phyloP scores from a whole-genome alignment of 306 rosid species.

The Adenanthera pavonina region DNA sequence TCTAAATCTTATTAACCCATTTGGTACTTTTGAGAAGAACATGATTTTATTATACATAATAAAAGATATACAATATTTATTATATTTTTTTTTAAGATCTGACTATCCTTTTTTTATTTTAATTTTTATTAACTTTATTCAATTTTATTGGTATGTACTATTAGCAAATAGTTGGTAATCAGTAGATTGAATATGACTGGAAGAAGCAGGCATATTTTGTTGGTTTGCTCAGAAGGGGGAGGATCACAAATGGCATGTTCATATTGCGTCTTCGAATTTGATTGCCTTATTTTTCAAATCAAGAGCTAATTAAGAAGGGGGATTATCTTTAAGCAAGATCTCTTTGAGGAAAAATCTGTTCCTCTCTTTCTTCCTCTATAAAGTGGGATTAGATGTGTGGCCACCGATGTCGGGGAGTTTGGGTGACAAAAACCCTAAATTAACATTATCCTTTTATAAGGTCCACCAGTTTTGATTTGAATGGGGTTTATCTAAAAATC shows the following conservation, averaged over 20 bases:
- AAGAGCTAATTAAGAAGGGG: slow-evolving; percentile 30
- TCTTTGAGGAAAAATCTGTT: slow-evolving; percentile 23
- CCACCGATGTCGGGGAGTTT: slow-evolving; percentile 35
- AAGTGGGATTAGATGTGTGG: slow-evolving; percentile 42
- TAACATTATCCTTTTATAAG: slow-evolving; percentile 36
- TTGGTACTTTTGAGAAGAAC: background rate
- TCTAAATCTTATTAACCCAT: background rate
- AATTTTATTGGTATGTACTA: background rate
- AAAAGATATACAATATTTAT: background rate
- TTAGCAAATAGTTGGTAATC: background rate
- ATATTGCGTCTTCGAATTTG: background rate
- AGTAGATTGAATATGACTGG: background rate
- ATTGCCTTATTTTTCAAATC: slow-evolving; percentile 20
- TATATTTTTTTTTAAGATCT: too few relatives aligned
- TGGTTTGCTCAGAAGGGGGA: slow-evolving; percentile 1
- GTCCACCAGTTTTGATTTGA: slow-evolving; percentile 25
- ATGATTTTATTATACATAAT: background rate
- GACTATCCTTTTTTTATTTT: background rate
- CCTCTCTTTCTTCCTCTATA: background rate
- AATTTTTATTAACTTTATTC: background rate
- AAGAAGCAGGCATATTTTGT: background rate
- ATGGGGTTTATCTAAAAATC: slow-evolving; percentile 23
- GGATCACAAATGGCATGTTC: slow-evolving; percentile 12
- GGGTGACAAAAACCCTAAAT: slow-evolving; percentile 31
- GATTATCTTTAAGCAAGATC: slow-evolving; percentile 16